phyloP scores from a whole-genome alignment of 345 rosid species.

The Cardamine resedifolia region DNA sequence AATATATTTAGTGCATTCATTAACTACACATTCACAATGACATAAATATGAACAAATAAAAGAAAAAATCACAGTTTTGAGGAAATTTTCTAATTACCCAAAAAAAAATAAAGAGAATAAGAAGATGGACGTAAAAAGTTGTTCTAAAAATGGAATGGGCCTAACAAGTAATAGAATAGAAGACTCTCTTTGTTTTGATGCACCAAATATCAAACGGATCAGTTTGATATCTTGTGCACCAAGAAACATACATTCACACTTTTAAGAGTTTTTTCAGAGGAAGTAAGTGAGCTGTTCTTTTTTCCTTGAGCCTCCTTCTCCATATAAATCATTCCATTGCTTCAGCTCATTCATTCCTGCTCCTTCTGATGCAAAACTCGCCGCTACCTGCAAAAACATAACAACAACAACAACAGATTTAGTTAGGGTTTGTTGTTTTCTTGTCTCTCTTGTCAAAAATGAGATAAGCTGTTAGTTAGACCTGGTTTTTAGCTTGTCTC shows the following conservation, averaged over 20 bases:
- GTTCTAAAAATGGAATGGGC: constrained; percentile 5
- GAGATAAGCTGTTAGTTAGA: constrained; percentile 22
- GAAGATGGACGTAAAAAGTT: constrained; percentile 9
- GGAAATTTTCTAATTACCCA: not conserved
- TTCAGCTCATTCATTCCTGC: constrained; percentile 73
- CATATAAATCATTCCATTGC: constrained; percentile 87
- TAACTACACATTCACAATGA: constrained; percentile 21
- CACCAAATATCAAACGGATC: constrained; percentile 17
- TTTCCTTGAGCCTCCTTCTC: constrained; percentile 96
- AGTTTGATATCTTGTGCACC: constrained; percentile 20
- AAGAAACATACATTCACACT: constrained; percentile 14
- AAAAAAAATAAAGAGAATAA: not conserved
- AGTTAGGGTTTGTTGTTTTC: not conserved
- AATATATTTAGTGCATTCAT: constrained; percentile 12
- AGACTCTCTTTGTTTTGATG: constrained; percentile 1
- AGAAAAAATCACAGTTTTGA: constrained; percentile 1
- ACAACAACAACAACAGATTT: not conserved
- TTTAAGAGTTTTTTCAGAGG: constrained; percentile 45
- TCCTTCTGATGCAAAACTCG: constrained; percentile 88
- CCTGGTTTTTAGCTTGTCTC: constrained; percentile 95
- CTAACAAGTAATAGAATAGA: constrained; percentile 4
- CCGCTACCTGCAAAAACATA: constrained; percentile 66
- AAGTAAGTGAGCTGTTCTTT: constrained; percentile 79
- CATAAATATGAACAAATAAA: constrained; percentile 18
- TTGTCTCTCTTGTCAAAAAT: not conserved